A percentile compares a stretch with the other conserved stretches of the same genome.
Evolutionary conservation across 352 stramenopile species (phyloP).

Genomic region (Globisporangium splendens): DNA sequence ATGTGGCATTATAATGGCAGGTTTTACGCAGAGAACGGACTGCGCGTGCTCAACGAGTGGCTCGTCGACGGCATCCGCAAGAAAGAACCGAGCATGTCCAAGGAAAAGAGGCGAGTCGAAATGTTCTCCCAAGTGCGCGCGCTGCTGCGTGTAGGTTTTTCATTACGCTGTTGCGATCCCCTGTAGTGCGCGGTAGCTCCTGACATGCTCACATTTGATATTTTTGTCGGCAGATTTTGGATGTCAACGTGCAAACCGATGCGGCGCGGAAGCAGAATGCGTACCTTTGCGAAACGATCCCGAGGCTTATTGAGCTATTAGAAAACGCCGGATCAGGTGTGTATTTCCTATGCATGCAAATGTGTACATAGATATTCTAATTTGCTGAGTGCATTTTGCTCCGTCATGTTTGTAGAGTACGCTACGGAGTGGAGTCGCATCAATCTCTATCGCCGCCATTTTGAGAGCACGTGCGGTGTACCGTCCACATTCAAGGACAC

Average conservation of each 20-base stretch:
- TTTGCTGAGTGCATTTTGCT: too few relatives aligned
- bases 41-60: slow-evolving; percentile 75
- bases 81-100: slow-evolving; percentile 34
- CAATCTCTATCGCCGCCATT: slow-evolving; percentile 76
- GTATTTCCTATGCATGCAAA: too few relatives aligned
- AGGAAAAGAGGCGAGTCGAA: slow-evolving; percentile 65
- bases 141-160: slow-evolving; percentile 38
- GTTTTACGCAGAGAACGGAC: slow-evolving; percentile 69
- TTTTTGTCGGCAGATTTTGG: slow-evolving; percentile 37
- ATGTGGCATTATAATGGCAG: slow-evolving; percentile 18
- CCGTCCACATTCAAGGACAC: slow-evolving; percentile 49
- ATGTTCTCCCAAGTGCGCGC: slow-evolving; percentile 79
- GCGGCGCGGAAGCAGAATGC: slow-evolving; percentile 59
- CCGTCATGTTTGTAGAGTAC: slow-evolving; percentile 32
- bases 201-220: neutral
- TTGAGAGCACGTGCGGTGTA: slow-evolving; percentile 72
- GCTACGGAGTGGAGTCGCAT: slow-evolving; percentile 68
- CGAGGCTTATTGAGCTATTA: slow-evolving; percentile 60
- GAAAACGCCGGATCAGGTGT: slow-evolving; percentile 60
- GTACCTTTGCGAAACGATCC: slow-evolving; percentile 54
- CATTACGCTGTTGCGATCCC: neutral
- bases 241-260: slow-evolving; percentile 71
- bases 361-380: too few relatives aligned
- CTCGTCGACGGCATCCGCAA: slow-evolving; percentile 40
- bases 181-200: neutral